These are phyloP conservation scores for Actinomortierella wolfii DNA, from an alignment of 371 early-diverging fungal species.

Conservation along the genomic window DNA sequence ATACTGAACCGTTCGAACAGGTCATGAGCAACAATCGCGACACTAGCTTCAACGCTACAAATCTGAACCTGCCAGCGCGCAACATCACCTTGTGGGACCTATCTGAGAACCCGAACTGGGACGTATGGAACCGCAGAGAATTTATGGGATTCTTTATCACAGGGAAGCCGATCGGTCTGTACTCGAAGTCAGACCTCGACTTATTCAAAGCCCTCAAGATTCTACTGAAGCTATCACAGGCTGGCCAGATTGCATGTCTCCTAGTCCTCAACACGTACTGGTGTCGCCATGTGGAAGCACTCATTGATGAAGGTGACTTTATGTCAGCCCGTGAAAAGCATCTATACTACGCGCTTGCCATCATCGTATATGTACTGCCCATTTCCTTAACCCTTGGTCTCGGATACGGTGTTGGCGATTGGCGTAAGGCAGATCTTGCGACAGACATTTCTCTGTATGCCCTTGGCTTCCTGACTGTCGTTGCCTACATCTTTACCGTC, in stretches of 20 bases:
- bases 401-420: slow-evolving; percentile 4
- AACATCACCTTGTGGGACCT: slow-evolving; percentile 19
- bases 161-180: slow-evolving; percentile 27
- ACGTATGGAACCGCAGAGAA: not conserved
- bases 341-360: slow-evolving; percentile 21
- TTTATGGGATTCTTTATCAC: not conserved
- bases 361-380: slow-evolving; percentile 13
- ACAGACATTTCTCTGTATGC: slow-evolving; percentile 17
- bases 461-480: slow-evolving; percentile 11
- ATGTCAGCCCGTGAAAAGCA: slow-evolving; percentile 38
- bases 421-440: not conserved
- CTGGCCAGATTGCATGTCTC: slow-evolving; percentile 23
- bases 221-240: slow-evolving; percentile 15
- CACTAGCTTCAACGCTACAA: not conserved
- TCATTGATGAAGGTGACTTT: slow-evolving; percentile 41
- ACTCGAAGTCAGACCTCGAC: slow-evolving; percentile 1
- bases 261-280: slow-evolving; percentile 40
- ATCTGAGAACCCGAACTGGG: slow-evolving; percentile 8
- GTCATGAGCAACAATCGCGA: not conserved
- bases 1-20: not conserved
- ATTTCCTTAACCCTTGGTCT: slow-evolving; percentile 6
- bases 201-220: slow-evolving; percentile 13
- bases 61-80: slow-evolving; percentile 1
- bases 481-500: slow-evolving; percentile 24
- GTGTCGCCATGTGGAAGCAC: slow-evolving; percentile 35